Conservation (phyloP, 2,329 filamentous ascomycete genomes). For the Colletotrichum godetiae region DNA sequence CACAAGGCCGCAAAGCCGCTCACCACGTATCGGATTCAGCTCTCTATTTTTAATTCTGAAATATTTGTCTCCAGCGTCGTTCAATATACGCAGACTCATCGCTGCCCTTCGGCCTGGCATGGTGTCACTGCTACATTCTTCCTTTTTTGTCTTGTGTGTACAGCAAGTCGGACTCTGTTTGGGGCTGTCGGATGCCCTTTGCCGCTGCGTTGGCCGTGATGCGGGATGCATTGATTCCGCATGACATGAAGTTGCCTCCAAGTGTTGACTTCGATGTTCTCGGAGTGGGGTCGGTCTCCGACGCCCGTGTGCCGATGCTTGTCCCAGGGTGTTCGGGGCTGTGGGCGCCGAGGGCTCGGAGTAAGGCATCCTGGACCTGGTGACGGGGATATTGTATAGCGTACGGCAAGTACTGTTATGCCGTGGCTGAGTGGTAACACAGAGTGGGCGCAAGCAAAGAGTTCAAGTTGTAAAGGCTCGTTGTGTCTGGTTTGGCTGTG, state of each 20-base stretch:
- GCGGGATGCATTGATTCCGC: neutral
- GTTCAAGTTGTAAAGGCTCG: neutral
- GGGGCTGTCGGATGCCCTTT: neutral
- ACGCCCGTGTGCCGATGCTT: neutral
- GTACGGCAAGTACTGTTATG: neutral
- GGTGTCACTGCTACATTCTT: neutral
- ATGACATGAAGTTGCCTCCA: neutral
- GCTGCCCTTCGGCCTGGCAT: neutral
- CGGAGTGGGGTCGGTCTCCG: constrained; percentile 1
- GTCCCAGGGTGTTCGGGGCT: neutral
- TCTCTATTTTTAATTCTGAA: constrained; percentile 3
- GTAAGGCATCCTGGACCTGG: neutral
- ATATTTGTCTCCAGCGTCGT: constrained; percentile 4
- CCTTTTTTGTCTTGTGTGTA: neutral
- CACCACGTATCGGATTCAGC: neutral
- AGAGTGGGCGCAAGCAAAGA: neutral
- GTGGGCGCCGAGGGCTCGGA: neutral
- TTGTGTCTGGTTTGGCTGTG: neutral
- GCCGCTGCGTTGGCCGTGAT: neutral
- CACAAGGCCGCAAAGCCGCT: neutral
- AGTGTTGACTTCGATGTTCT: neutral
- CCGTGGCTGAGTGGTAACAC: neutral
- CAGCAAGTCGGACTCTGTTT: neutral
- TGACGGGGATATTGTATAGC: neutral
- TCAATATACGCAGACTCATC: constrained; percentile 3